Conservation (phyloP, 352 stramenopile species). For the Peronospora belbahrii region DNA sequence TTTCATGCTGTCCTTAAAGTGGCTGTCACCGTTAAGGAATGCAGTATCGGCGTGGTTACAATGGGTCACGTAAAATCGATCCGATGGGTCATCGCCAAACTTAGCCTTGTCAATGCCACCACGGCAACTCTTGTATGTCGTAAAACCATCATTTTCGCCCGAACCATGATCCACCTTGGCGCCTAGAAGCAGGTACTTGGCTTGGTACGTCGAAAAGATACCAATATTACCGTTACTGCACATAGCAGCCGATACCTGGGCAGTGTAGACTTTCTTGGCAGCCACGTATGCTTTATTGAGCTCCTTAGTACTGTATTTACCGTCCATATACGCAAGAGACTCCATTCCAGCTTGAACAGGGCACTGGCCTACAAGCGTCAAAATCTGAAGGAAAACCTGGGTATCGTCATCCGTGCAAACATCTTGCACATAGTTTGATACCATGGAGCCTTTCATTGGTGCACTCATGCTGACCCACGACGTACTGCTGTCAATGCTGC, state of each 20-base stretch:
- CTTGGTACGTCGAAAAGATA: slow-evolving; percentile 26
- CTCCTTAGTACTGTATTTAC: slow-evolving; percentile 23
- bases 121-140: slow-evolving; percentile 45
- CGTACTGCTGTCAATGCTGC: slow-evolving; percentile 32
- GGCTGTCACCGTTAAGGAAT: slow-evolving; percentile 44
- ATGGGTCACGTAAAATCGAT: slow-evolving; percentile 45
- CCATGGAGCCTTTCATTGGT: slow-evolving; percentile 40
- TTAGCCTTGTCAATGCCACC: slow-evolving; percentile 23
- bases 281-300: slow-evolving; percentile 26
- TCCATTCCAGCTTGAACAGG: slow-evolving; percentile 26
- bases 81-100: slow-evolving; percentile 34
- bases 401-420: slow-evolving; percentile 30
- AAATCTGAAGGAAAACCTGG: slow-evolving; percentile 23
- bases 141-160: slow-evolving; percentile 23
- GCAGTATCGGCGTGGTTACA: slow-evolving; percentile 55
- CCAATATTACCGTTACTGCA: slow-evolving; percentile 36
- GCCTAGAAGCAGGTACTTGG: slow-evolving; percentile 16
- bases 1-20: slow-evolving; percentile 34
- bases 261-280: slow-evolving; percentile 25
- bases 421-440: slow-evolving; percentile 33
- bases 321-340: slow-evolving; percentile 35
- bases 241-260: slow-evolving; percentile 32
- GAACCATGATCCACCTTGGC: slow-evolving; percentile 20
- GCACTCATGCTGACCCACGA: slow-evolving; percentile 42
- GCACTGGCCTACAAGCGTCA: slow-evolving; percentile 30